A percentile compares a stretch with the other conserved stretches of the same genome.
Conservation (phyloP, 2,329 filamentous ascomycete species). For the Colletotrichum destructivum region DNA sequence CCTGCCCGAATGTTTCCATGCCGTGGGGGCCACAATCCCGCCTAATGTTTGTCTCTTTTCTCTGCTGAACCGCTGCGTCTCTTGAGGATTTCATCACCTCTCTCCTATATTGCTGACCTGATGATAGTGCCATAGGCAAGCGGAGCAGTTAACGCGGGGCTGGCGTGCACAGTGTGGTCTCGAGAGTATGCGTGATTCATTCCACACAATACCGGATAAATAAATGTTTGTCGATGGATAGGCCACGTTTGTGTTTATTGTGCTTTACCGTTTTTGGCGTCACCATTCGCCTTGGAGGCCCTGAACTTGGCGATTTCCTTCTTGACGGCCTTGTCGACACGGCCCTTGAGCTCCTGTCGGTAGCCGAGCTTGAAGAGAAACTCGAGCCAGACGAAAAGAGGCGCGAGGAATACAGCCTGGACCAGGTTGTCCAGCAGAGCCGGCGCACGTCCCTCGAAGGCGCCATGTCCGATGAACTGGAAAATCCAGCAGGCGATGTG, state of each 20-base stretch:
- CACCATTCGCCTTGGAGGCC: slow-evolving; percentile 64
- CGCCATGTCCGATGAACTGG: slow-evolving; percentile 93
- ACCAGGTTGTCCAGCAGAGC: slow-evolving; percentile 92
- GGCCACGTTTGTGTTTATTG: slow-evolving; percentile 53
- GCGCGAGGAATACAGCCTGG: slow-evolving; percentile 92
- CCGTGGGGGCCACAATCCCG: slow-evolving; percentile 15
- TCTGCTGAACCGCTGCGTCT: slow-evolving; percentile 21
- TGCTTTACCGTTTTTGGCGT: slow-evolving; percentile 65
- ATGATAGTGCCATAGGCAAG: background rate
- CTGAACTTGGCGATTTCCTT: slow-evolving; percentile 84
- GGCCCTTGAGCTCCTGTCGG: slow-evolving; percentile 85
- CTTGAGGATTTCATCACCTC: background rate
- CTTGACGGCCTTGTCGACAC: slow-evolving; percentile 83
- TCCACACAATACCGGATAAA: slow-evolving; percentile 15
- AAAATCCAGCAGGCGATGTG: slow-evolving; percentile 86
- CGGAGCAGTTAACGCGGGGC: slow-evolving; percentile 15
- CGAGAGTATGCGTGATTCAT: slow-evolving; percentile 2
- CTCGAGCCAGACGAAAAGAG: slow-evolving; percentile 98
- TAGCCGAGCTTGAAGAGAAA: slow-evolving; percentile 92
- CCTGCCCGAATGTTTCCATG: slow-evolving; percentile 35
- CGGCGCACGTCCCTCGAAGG: slow-evolving; percentile 89
- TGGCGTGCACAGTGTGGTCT: background rate
- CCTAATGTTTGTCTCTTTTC: slow-evolving; percentile 5
- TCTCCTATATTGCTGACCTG: slow-evolving; percentile 1
- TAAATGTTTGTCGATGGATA: slow-evolving; percentile 19